phyloP scores from a whole-genome alignment of 140 eudicot species.

The Cichorium intybus region DNA sequence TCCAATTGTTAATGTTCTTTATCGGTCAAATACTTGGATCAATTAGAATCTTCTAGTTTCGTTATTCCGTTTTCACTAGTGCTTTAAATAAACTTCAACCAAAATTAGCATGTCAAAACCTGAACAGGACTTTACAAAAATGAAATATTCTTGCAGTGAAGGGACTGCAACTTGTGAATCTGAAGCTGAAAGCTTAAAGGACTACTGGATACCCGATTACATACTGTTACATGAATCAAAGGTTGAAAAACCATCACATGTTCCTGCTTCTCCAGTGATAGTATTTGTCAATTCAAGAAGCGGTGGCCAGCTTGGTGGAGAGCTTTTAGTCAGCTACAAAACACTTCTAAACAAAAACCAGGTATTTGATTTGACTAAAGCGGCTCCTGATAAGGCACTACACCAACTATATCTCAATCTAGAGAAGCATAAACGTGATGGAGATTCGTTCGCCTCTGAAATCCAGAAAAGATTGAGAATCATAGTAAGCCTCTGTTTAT shows the following conservation, averaged over 20 bases:
- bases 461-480: constrained; percentile 60
- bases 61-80: background rate
- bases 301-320: constrained; percentile 92
- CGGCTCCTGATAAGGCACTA: constrained; percentile 74
- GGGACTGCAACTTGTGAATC: constrained; percentile 21
- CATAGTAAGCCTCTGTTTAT: constrained; percentile 46
- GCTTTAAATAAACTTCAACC: background rate
- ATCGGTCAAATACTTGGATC: constrained; percentile 8
- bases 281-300: constrained; percentile 84
- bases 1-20: background rate
- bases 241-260: constrained; percentile 15
- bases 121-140: constrained; percentile 1
- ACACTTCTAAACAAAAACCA: constrained; percentile 67
- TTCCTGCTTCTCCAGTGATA: constrained; percentile 75
- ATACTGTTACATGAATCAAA: constrained; percentile 45
- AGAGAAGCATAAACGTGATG: constrained; percentile 66
- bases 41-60: constrained; percentile 7
- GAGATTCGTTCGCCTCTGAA: constrained; percentile 52
- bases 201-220: constrained; percentile 69
- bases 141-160: constrained; percentile 34
- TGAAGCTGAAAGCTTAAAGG: constrained; percentile 31
- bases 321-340: constrained; percentile 68
- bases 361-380: constrained; percentile 83
- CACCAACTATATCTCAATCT: constrained; percentile 54
- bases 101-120: background rate